Base-by-base conservation (phyloP, 176 grass and related monocot species). In the Paspalum vaginatum region DNA sequence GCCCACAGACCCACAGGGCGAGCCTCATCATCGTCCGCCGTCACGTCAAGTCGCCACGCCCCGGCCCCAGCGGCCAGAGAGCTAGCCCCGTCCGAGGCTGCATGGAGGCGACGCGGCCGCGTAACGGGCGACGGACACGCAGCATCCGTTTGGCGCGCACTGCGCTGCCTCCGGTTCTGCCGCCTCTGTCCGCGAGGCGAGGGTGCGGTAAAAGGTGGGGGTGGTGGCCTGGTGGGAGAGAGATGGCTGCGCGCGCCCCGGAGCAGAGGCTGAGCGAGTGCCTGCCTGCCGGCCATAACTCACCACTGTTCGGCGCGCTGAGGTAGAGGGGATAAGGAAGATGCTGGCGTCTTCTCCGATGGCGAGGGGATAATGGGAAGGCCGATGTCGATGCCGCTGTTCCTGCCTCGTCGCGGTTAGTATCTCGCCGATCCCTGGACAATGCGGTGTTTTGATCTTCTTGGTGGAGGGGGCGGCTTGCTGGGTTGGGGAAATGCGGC, bases 191-290 rank as follows among this genome's bases (percentile, higher is more conserved):
- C 42, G 52, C 59, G 67, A 12, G 57, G 50, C 27, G 55, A 62
- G 62, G 61, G 15, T 60, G 18, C 16, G 72, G 55, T 76, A 26
- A 61, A 60, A 51, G 44, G 12, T 9, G 18, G 18, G 27, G 40
- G 9, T 57, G 5, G 58, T 5, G 13, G 20, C 6, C 5, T 0
- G 58, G 6, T 8, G 2, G 27, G 50, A 5, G 72, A 56, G n/a
- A 25, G 47, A 59, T 55, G n/a, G 47, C 46, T 17, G 77, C 70
- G 55, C 76, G 87, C 82, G 45, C 58, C 87, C 77, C 87, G 64
- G 87, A 79, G 87, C 81, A 41, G 58, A 85, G 62, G 32, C n/a
- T n/a, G 8, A 52, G 32, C 48, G 49, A 14, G 55, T 85, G 68
- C 27, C 32, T 32, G n/a, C n/a, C 32, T 32, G 32, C 32, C 32